Base-by-base conservation (phyloP, 148 eudicot genomes). In the Vaccinium vitisidaea region DNA sequence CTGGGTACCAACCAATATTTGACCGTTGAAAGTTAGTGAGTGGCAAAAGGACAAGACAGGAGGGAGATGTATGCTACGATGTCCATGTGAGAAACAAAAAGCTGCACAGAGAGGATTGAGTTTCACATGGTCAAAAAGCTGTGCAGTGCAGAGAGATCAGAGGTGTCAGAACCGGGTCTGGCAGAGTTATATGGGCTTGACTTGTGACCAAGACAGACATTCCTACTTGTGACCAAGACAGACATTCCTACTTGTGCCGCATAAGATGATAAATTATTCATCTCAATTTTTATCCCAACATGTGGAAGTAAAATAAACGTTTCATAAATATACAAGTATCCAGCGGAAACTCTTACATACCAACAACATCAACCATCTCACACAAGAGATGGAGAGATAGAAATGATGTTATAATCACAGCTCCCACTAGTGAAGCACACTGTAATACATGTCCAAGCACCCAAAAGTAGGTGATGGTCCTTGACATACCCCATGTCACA, bases 21-120 rank as follows among this genome's bases (percentile, higher is more conserved):
- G 80, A 83, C 84, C 80, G 84, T 83, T 83, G 84, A 83, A 83
- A 55, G 67, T 19, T 49, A 78, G 53, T 27, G 63, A 53, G 18
- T 39, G 52, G 25, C 21, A 74, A 74, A 15, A 16, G 49, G 46
- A 6, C n/a, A n/a, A 30, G 5, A 30, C 21, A 74, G 52, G 23
- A 75, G 25, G 23, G 52, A 43, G 52, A 15, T 14, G 16, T 32
- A 36, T 21, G 8, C 78, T 43, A 75, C 13, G 14, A 75, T 46
- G 52, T 18, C 13, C 52, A 75, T 46, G 52, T 39, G 78, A 43
- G 9, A 75, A 43, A 43, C 46, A 43, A 43, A 75, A 39, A 75
- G 52, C 77, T 36, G 52, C 77, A 73, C 50, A 18, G 77, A 39
- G 77, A 16, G 77, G 49, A 73, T 73, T 8, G 49, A 16, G 49